Conservation (phyloP, 345 rosid genomes). For the Salix koriyanagi region DNA sequence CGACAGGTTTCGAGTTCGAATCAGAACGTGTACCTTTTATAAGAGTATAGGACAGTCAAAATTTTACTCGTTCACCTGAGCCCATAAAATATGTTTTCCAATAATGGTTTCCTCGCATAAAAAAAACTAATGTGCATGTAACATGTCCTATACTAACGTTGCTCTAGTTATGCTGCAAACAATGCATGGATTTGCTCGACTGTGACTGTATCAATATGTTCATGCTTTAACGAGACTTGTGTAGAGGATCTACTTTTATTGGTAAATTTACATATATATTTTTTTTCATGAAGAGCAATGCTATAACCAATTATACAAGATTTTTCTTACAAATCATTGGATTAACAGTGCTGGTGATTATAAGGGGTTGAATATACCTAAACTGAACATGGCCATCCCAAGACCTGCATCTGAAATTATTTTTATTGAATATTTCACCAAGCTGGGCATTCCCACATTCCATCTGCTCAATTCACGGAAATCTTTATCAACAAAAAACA, state of each 20-base stretch:
- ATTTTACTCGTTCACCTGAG: too few species aligned
- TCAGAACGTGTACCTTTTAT: too few species aligned
- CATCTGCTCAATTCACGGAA: constrained; percentile 35
- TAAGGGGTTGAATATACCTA: constrained; percentile 37
- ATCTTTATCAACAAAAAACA: neutral
- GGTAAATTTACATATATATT: too few species aligned
- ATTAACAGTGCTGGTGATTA: neutral
- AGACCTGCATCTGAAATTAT: constrained; percentile 77
- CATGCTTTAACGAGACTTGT: neutral
- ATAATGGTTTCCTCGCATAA: too few species aligned
- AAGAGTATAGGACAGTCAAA: too few species aligned
- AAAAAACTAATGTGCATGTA: neutral
- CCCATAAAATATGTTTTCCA: too few species aligned
- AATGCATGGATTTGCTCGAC: neutral
- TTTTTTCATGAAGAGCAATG: too few species aligned
- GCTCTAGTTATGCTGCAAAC: neutral
- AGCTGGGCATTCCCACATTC: constrained; percentile 60
- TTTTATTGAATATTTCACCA: constrained; percentile 60
- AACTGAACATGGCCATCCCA: constrained; percentile 85
- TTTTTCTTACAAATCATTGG: neutral
- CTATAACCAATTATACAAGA: too few species aligned
- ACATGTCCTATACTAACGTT: neutral
- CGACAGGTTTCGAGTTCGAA: too few species aligned
- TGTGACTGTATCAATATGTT: neutral
- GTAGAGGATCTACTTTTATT: neutral